Conservation (phyloP, 2,329 filamentous ascomycete species). For the Alternaria consortialis region DNA sequence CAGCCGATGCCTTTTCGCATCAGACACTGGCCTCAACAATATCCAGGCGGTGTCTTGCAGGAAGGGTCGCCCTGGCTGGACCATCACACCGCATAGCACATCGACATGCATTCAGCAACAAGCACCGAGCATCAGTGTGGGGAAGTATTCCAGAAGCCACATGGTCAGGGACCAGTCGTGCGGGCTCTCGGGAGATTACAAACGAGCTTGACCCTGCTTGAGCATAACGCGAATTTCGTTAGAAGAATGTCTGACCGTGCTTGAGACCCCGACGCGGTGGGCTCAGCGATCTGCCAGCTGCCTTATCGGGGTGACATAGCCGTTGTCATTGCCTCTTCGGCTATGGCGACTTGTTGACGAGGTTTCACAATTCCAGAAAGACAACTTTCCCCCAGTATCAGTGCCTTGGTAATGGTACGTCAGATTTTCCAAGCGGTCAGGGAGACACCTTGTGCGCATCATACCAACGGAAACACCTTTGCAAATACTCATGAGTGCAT, state of each 20-base stretch:
- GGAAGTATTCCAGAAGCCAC: constrained; percentile 40
- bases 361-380: constrained; percentile 35
- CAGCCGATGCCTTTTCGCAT: constrained; percentile 19
- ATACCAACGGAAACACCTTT: constrained; percentile 1
- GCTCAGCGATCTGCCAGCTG: constrained; percentile 36
- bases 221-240: constrained; percentile 47
- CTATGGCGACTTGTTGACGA: constrained; percentile 35
- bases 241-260: constrained; percentile 35
- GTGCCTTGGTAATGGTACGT: constrained; percentile 24
- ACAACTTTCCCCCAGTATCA: constrained; percentile 18
- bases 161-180: constrained; percentile 45
- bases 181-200: constrained; percentile 41
- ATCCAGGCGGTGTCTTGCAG: constrained; percentile 30
- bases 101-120: constrained; percentile 27
- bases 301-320: constrained; percentile 36
- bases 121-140: constrained; percentile 41
- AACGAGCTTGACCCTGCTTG: constrained; percentile 33
- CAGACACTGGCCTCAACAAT: constrained; percentile 19
- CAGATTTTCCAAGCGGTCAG: constrained; percentile 26
- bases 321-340: constrained; percentile 33
- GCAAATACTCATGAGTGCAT: constrained; percentile 23
- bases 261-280: constrained; percentile 33
- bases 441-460: constrained; percentile 10
- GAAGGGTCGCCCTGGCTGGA: constrained; percentile 34
- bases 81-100: constrained; percentile 35